Base-by-base conservation (phyloP, 2,329 filamentous ascomycete genomes). In the Alternaria angustiovoidea region DNA sequence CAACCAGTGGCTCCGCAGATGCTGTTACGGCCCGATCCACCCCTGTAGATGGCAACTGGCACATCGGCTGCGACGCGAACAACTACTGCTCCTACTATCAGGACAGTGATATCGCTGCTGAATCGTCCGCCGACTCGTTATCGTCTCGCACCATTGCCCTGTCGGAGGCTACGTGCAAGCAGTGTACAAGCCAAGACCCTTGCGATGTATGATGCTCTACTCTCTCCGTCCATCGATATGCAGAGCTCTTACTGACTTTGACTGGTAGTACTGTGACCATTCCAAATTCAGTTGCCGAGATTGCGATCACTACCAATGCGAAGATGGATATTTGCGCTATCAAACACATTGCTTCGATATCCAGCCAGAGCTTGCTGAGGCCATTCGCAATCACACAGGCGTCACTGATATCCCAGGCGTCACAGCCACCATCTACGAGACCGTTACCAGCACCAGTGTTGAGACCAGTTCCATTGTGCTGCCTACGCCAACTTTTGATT, bases 31-130 rank as follows among this genome's bases (percentile, higher is more conserved):
- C 28, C 18, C 46, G 44, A 0, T 7, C 51, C 7, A 44, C 42
- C 28, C 22, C 26, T 7, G 39, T 18, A 2, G 57, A 61, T 18
- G 32, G 48, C 4, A 36, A 54, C 30, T 63, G 60, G 60, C 47
- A 59, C 30, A 61, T 64, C 11, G 58, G 61, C 20, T 64, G 61
- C 42, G 51, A 55, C 51, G 32, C 36, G 14, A 34, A 52, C 26
- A 53, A 53, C 22, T 26, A 64, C 46, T 64, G 61, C 41, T 51
- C 28, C 36, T 61, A 61, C 28, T 58, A 58, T 36, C 54, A 54
- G 49, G 34, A 18, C 18, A 20, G 24, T 11, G 12, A 38, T 30
- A 3, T 39, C 14, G 28, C 36, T 30, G n/a, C 44, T 26, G 36
- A 22, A 6, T 24, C 18, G 3, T n/a, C 18, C 7, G 2, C 3